Percentiles rank a stretch among this genome's conserved stretches.
Conservation (phyloP, 1,139 yeast species). For the Candida tropicalis region DNA sequence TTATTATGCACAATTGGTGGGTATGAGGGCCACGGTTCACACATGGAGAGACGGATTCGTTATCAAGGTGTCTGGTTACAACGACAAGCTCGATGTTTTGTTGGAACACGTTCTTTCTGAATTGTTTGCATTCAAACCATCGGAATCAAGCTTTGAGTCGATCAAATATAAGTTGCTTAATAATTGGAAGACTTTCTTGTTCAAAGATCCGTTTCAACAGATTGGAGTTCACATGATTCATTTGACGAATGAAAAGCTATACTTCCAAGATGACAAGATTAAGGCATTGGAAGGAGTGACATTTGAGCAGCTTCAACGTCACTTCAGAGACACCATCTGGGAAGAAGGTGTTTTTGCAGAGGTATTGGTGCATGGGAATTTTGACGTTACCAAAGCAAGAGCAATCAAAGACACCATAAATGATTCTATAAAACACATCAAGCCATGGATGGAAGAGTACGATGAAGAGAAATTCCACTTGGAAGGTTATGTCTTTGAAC, state of each 20-base stretch:
- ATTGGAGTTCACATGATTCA: slow-evolving; percentile 63
- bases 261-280: slow-evolving; percentile 64
- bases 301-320: slow-evolving; percentile 49
- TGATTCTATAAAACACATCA: slow-evolving; percentile 21
- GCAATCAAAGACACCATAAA: slow-evolving; percentile 26
- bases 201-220: slow-evolving; percentile 74
- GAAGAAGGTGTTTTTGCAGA: slow-evolving; percentile 62
- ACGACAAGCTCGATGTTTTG: slow-evolving; percentile 72
- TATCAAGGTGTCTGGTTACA: slow-evolving; percentile 74
- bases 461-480: slow-evolving; percentile 28
- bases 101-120: slow-evolving; percentile 61
- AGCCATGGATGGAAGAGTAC: slow-evolving; percentile 45
- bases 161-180: slow-evolving; percentile 66
- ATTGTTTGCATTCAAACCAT: slow-evolving; percentile 53
- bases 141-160: slow-evolving; percentile 61
- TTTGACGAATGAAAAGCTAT: slow-evolving; percentile 70
- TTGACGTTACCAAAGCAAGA: slow-evolving; percentile 55
- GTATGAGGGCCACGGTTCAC: slow-evolving; percentile 60
- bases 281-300: slow-evolving; percentile 49
- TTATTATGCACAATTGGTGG: slow-evolving; percentile 85
- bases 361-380: slow-evolving; percentile 78
- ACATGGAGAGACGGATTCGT: slow-evolving; percentile 72
- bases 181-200: slow-evolving; percentile 71
- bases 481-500: slow-evolving; percentile 44
- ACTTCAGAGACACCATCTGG: slow-evolving; percentile 46